Percentiles rank a stretch among this genome's conserved stretches.
Conservation (phyloP, 2,329 filamentous ascomycete species). For the Alternaria dauci region DNA sequence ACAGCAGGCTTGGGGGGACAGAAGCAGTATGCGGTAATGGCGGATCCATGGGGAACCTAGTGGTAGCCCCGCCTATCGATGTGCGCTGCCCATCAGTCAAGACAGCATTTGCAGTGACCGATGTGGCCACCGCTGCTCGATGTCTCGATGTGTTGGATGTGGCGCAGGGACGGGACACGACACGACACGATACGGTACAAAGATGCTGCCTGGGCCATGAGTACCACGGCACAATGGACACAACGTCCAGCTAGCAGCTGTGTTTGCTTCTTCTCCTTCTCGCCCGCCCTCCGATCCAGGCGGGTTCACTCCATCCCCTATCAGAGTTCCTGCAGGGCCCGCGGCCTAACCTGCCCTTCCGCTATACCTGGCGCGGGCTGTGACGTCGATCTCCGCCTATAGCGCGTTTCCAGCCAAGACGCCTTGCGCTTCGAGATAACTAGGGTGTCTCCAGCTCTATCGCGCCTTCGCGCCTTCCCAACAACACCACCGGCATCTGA, state of each 20-base stretch:
- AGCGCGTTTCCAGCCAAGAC: slow-evolving; percentile 20
- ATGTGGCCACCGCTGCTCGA: not conserved
- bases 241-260: not conserved
- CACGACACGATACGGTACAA: not conserved
- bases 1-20: slow-evolving; percentile 8
- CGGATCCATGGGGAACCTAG: slow-evolving; percentile 5
- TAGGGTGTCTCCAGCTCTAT: slow-evolving; percentile 19
- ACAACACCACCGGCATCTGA: slow-evolving; percentile 16
- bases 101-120: not conserved
- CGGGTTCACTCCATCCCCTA: not conserved
- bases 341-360: slow-evolving; percentile 10
- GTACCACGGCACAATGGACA: not conserved
- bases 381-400: slow-evolving; percentile 23
- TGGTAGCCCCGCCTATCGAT: not conserved
- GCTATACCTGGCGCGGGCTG: slow-evolving; percentile 4
- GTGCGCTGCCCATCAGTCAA: not conserved
- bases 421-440: slow-evolving; percentile 32
- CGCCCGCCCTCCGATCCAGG: not conserved
- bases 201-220: not conserved
- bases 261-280: slow-evolving; percentile 7
- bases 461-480: slow-evolving; percentile 17
- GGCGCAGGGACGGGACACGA: not conserved
- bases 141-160: not conserved
- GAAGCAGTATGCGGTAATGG: slow-evolving; percentile 23
- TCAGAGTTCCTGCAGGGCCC: not conserved